Conservation (phyloP, 805 yeast genomes). For the Candida manassasensis region DNA sequence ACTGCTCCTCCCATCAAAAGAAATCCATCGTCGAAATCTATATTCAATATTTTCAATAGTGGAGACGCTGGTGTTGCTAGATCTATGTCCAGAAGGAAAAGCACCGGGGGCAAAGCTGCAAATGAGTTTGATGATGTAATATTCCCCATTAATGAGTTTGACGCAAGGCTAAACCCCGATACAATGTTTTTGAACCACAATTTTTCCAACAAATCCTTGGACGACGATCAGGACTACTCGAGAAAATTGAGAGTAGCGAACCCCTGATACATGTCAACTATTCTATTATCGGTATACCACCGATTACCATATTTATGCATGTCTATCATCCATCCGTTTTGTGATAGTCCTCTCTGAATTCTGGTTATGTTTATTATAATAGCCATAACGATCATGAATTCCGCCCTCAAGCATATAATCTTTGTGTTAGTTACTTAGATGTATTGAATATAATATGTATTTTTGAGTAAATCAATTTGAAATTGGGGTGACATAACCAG, state of each 20-base stretch:
- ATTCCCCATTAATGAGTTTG: conserved; percentile 30
- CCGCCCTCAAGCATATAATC: no score
- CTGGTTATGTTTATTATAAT: no score
- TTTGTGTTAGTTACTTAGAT: no score
- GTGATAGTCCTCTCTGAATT: no score
- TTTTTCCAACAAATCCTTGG: conserved; percentile 25
- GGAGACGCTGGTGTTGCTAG: conserved; percentile 20
- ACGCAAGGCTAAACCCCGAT: conserved; percentile 18
- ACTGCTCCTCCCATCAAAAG: conserved; percentile 20
- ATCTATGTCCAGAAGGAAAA: conserved; percentile 26
- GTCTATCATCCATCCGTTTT: no score
- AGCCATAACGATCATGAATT: no score
- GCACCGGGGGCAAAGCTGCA: conserved; percentile 9
- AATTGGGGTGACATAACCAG: no score
- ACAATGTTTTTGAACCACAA: conserved; percentile 24
- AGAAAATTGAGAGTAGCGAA: conserved; percentile 27
- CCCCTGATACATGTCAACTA: conserved; percentile 13
- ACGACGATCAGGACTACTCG: conserved; percentile 32
- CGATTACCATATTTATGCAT: no score
- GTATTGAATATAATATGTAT: no score
- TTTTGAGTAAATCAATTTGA: no score
- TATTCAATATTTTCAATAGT: conserved; percentile 22
- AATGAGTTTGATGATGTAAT: conserved; percentile 14
- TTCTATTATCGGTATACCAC: background rate
- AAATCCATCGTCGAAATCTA: conserved; percentile 31